phyloP scores from a whole-genome alignment of 2,329 filamentous ascomycete genomes.

The Neonectria ditissima region DNA sequence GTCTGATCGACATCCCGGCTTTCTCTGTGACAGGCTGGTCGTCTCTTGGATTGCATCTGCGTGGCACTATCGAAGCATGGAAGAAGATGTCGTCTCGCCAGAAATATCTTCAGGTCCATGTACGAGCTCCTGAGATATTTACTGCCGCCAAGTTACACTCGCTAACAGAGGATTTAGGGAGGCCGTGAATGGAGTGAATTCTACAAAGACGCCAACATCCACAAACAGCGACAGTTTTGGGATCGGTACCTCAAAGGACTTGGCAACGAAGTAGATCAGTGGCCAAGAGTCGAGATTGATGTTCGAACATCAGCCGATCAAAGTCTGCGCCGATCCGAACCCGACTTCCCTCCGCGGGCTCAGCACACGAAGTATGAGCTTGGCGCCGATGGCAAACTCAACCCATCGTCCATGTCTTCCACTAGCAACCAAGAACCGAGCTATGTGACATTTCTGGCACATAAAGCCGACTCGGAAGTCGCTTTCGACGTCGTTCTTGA shows the following conservation, averaged over 20 bases:
- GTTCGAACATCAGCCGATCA: not conserved
- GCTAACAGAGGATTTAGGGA: too few relatives aligned
- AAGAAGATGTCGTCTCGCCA: conserved; percentile 1
- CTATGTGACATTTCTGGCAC: not conserved
- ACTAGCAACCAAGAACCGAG: not conserved
- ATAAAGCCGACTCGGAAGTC: not conserved
- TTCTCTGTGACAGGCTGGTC: conserved; percentile 21
- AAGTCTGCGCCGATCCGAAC: not conserved
- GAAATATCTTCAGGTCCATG: conserved; percentile 15
- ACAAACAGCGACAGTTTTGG: conserved; percentile 6
- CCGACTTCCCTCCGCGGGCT: not conserved
- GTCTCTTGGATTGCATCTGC: conserved; percentile 9
- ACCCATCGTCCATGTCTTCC: not conserved
- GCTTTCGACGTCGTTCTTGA: not conserved
- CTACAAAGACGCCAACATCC: conserved; percentile 7
- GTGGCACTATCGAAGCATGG: conserved; percentile 20
- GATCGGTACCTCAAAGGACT: conserved; percentile 12
- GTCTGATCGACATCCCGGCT: conserved; percentile 8
- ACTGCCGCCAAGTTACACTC: too few relatives aligned
- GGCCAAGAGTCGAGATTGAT: conserved; percentile 11
- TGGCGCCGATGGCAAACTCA: not conserved
- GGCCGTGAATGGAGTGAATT: conserved; percentile 14
- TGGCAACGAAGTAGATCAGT: not conserved
- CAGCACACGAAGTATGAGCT: not conserved
- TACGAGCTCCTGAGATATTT: too few relatives aligned